These are phyloP conservation scores for Talaromyces ruber DNA, from an alignment of 495 filamentous ascomycete species.

Conservation along the genomic window DNA sequence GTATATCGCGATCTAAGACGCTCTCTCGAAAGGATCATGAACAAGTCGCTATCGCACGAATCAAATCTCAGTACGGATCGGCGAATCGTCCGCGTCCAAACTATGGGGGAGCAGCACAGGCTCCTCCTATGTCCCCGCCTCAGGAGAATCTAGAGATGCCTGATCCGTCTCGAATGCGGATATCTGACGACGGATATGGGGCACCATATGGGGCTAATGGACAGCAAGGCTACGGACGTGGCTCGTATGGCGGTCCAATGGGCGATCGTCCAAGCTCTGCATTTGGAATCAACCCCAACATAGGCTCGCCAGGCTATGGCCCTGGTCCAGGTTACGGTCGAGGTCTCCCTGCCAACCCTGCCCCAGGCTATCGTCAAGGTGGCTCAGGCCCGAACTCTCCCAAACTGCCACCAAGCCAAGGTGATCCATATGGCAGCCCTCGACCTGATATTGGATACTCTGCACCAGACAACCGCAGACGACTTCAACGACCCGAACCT, in stretches of 20 bases:
- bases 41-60: conserved; percentile 76
- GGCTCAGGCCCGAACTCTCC: conserved; percentile 24
- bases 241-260: conserved; percentile 12
- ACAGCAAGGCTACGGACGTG: conserved; percentile 9
- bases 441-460: conserved; percentile 46
- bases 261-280: conserved; percentile 52
- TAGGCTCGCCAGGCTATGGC: conserved; percentile 36
- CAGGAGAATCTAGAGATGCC: conserved; percentile 64
- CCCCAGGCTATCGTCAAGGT: conserved; percentile 31
- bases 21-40: conserved; percentile 89
- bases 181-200: conserved; percentile 30
- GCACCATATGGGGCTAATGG: conserved; percentile 21
- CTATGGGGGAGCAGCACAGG: conserved; percentile 43
- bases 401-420: conserved; percentile 21
- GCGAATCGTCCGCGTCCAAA: conserved; percentile 54
- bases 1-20: conserved; percentile 76
- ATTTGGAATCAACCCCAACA: conserved; percentile 52
- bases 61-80: conserved; percentile 89
- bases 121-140: conserved; percentile 36
- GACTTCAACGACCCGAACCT: conserved; percentile 18
- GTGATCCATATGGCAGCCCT: conserved; percentile 23
- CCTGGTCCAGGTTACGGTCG: conserved; percentile 12
- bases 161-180: conserved; percentile 47
- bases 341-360: conserved; percentile 26
- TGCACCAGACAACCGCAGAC: conserved; percentile 34